Evolutionary conservation across 73 alveolate genomes (phyloP), one percentile per base, ranked within the genome.

Genomic region (Paramecium octaurelia): DNA sequence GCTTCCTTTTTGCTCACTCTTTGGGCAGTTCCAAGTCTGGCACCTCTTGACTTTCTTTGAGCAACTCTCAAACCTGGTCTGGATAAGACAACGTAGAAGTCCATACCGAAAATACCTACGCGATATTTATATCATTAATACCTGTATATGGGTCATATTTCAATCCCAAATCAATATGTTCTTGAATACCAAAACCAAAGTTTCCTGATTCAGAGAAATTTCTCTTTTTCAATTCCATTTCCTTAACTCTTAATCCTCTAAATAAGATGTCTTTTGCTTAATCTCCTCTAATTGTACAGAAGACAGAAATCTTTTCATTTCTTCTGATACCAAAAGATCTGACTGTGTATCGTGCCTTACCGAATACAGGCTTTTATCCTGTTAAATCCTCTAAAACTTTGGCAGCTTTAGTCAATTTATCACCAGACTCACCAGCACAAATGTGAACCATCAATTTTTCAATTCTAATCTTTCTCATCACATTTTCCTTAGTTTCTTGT

Each of bases 391-490:
- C 93, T 85, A 95, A 85, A 59, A 95, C 98, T 88, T 95, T 95
- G 46, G 95, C 93, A 43, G 98, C 98, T 83, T 91, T 95, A 50
- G 98, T 95, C 84, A 95, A 87, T 92, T 93, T 95, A 93, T 95
- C 98, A 59, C 98, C 98, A 70, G 97, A 88, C 50, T 94, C 96
- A 57, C 97, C 97, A 64, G 93, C 97, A 58, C 96, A 90, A 70
- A 94, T 93, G 93, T 95, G 94, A 91, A 95, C 92, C 87, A 93
- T 89, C 73, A 95, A 93, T 85, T 95, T 95, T 69, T 92, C 97
- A 40, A 95, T 93, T 42, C 88, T 93, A 31, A 95, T 91, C 54
- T 95, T 93, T 95, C 96, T 93, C 97, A 95, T 95, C 75, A 75
- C 89, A 85, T 95, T 95, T 58, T 92, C 95, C 85, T 76, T 75